Evolutionary conservation across 1,139 yeast genomes (phyloP).

Genomic region (Nadsonia starkeyi-henricii): DNA sequence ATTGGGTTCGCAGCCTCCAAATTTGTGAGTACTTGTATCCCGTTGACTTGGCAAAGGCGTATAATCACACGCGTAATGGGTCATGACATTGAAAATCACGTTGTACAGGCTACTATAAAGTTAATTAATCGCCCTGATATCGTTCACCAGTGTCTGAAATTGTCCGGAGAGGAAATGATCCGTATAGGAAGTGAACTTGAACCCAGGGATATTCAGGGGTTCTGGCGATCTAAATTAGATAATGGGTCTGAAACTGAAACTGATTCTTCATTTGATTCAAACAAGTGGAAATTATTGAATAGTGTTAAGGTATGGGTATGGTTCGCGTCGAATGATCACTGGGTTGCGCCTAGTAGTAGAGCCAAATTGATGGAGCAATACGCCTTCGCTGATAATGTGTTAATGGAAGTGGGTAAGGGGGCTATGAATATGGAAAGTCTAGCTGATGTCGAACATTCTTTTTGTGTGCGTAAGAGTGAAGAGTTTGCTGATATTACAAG

Average conservation of each 20-base stretch:
- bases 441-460: background rate
- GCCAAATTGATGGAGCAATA: slow-evolving; percentile 23
- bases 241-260: slow-evolving; percentile 7
- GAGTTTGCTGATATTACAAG: background rate
- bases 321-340: slow-evolving; percentile 44
- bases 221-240: slow-evolving; percentile 22
- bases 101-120: slow-evolving; percentile 31
- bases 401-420: background rate
- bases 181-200: slow-evolving; percentile 27
- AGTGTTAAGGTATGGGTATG: slow-evolving; percentile 35
- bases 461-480: background rate
- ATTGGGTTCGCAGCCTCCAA: background rate
- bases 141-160: slow-evolving; percentile 35
- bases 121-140: slow-evolving; percentile 30
- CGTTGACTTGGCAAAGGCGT: slow-evolving; percentile 1
- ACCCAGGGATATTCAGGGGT: slow-evolving; percentile 34
- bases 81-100: slow-evolving; percentile 22
- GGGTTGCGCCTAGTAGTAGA: slow-evolving; percentile 43
- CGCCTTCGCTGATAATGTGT: background rate
- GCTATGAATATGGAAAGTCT: background rate
- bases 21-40: background rate
- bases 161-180: slow-evolving; percentile 47
- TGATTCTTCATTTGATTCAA: slow-evolving; percentile 9
- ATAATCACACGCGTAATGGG: slow-evolving; percentile 10
- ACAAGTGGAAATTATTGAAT: no score